Percentiles rank a stretch among this genome's conserved stretches.
Evolutionary conservation across 805 yeast species (phyloP).

Genomic region (Scheffersomyces coipomensis): DNA sequence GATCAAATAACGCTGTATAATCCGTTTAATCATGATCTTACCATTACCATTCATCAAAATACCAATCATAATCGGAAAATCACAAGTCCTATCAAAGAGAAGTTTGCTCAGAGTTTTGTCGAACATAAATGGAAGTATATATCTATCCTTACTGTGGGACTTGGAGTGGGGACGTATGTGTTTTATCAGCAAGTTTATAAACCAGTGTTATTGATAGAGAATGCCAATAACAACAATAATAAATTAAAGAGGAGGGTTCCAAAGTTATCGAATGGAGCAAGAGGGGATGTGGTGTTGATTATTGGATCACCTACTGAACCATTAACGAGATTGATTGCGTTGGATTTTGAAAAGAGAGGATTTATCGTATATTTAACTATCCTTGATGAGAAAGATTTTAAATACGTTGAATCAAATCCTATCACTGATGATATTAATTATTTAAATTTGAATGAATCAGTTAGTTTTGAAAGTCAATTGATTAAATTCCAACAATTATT

Average conservation of each 20-base stretch:
- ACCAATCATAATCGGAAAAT: too few relatives aligned
- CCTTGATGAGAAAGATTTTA: constrained; percentile 57
- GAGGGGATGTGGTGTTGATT: constrained; percentile 71
- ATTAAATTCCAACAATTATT: constrained; percentile 48
- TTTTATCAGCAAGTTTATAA: background rate
- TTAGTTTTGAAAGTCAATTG: constrained; percentile 47
- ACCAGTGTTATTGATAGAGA: background rate
- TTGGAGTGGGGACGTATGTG: constrained; percentile 13
- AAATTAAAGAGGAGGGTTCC: constrained; percentile 52
- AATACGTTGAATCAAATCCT: constrained; percentile 51
- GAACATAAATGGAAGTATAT: constrained; percentile 3
- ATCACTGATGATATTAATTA: constrained; percentile 70
- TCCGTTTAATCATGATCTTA: too few relatives aligned
- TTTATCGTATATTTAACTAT: constrained; percentile 78
- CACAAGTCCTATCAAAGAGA: too few relatives aligned
- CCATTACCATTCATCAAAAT: too few relatives aligned
- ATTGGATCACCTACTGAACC: constrained; percentile 80
- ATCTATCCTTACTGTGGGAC: constrained; percentile 22
- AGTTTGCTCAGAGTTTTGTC: background rate
- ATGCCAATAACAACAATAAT: background rate
- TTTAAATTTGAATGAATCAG: constrained; percentile 50
- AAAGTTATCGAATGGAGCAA: constrained; percentile 64
- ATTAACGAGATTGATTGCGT: constrained; percentile 63
- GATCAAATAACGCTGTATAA: constrained; percentile 13
- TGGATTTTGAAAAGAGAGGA: constrained; percentile 76